Evolutionary conservation across 371 early-diverging fungal species (phyloP).

Genomic region (Mucor ambiguus): DNA sequence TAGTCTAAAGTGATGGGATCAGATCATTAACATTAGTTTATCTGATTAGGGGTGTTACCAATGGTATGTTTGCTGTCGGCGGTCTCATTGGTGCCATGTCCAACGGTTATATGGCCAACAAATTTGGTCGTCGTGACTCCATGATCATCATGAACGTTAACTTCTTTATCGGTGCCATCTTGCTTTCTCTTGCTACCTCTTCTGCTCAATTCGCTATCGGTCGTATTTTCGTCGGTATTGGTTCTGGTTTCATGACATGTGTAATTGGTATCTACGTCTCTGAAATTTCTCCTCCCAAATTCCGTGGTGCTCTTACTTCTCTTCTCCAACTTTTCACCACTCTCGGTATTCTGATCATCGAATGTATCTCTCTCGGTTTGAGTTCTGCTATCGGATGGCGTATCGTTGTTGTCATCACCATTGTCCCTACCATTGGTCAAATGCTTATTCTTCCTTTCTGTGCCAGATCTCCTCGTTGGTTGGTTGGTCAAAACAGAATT

Average conservation of each 20-base stretch:
- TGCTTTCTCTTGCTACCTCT: conserved; percentile 45
- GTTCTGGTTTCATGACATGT: conserved; percentile 79
- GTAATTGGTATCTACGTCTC: conserved; percentile 82
- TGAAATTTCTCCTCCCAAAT: conserved; percentile 76
- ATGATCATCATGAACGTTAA: conserved; percentile 66
- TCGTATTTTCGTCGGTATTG: conserved; percentile 83
- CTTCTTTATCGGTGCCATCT: conserved; percentile 71
- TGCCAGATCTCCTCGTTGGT: conserved; percentile 78
- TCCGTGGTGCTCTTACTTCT: conserved; percentile 75
- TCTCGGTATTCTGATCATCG: conserved; percentile 72
- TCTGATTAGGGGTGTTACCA: conserved; percentile 60
- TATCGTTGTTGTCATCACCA: conserved; percentile 60
- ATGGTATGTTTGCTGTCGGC: conserved; percentile 72
- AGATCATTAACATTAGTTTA: conserved; percentile 10
- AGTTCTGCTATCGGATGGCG: conserved; percentile 72
- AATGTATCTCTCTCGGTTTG: conserved; percentile 62
- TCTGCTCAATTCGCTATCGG: conserved; percentile 30
- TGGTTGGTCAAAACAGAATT: conserved; percentile 60
- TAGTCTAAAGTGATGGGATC: neutral
- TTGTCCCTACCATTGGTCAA: conserved; percentile 70
- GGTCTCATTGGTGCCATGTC: conserved; percentile 73
- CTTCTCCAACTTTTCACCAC: conserved; percentile 81
- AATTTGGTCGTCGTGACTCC: conserved; percentile 70
- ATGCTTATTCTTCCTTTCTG: conserved; percentile 68
- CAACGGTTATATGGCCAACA: conserved; percentile 59